Evolutionary conservation across 805 yeast species (phyloP).

Genomic region (Metschnikowia orientalis): DNA sequence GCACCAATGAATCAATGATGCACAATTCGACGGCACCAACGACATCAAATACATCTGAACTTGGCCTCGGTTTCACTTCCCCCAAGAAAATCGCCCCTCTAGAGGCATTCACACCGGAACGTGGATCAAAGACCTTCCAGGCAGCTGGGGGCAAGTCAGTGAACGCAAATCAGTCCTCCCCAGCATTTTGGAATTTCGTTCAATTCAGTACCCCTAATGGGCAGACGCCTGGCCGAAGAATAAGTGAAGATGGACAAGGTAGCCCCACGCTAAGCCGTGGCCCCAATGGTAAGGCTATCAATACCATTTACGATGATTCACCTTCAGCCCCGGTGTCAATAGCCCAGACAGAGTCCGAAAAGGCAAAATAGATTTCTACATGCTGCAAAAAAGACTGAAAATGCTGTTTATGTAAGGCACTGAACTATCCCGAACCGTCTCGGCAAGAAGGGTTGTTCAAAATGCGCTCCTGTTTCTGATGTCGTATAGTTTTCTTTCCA

Average conservation of each 20-base stretch:
- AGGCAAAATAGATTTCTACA: too few species aligned
- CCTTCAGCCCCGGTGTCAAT: constrained; percentile 10
- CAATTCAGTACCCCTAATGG: constrained; percentile 57
- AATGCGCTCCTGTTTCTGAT: constrained; percentile 43
- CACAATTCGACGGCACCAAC: constrained; percentile 22
- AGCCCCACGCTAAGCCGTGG: constrained; percentile 38
- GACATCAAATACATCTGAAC: constrained; percentile 29
- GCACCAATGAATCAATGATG: constrained; percentile 15
- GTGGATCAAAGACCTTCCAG: constrained; percentile 30
- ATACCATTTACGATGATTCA: constrained; percentile 9
- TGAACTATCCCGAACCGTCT: too few species aligned
- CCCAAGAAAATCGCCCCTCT: constrained; percentile 41
- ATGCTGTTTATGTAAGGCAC: too few species aligned
- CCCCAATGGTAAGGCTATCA: constrained; percentile 4
- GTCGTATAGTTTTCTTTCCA: constrained; percentile 50
- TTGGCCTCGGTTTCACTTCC: constrained; percentile 36
- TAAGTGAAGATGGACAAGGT: constrained; percentile 36
- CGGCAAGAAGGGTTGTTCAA: constrained; percentile 7
- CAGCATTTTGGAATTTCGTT: constrained; percentile 91
- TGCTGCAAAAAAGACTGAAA: too few species aligned
- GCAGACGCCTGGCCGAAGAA: constrained; percentile 38
- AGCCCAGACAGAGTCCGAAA: too few species aligned
- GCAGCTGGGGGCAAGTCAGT: constrained; percentile 21
- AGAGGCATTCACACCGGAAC: constrained; percentile 43
- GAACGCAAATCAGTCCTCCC: constrained; percentile 59